Base-by-base conservation (phyloP, 805 yeast genomes). In the Suhomyces sp. region DNA sequence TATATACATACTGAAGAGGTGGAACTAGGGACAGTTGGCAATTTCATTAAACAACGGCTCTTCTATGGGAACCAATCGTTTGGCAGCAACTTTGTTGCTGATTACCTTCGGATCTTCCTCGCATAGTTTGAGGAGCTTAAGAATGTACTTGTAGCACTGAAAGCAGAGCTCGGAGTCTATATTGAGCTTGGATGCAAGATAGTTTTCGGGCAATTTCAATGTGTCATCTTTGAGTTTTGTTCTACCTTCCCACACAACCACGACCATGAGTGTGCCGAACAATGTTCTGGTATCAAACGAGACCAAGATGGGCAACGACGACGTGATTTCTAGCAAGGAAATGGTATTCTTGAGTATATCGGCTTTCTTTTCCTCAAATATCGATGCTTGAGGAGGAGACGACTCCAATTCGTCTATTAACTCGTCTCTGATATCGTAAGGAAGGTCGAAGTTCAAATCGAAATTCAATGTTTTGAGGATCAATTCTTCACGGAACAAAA, bases 401-500 rank as follows among this genome's bases (percentile, higher is more conserved):
- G 54, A 22, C 6, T 53, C 51, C 23, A 49, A 38, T 3, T 42
- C 42, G 24, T 26, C 47, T 15, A 60, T 23, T 9, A 72, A 54
- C 3, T 54, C 54, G 41, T 72, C 77, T 48, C 67, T 55, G 15
- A 71, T 58, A 17, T 62, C 61, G 57, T 75, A 75, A 3, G 80
- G 80, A 42, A 73, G 67, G n/a, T 67, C 70, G 6, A 73, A 54
- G 51, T 67, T 67, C 44, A 75, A 59, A 54, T 75, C 80, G 45
- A 75, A 75, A 51, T 74, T 73, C 35, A 75, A 63, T 35, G 67
- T 60, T 56, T 69, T 68, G 22, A 75, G 59, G 10, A 75, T 68
- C 41, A 75, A 60, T 60, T 75, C 80, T 57, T 75, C 80, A 36
- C 80, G 58, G 54, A 68, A 75, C 44, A 75, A 58, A 8, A 75